Evolutionary conservation across 768 basidiomycete species (phyloP).

Genomic region (Ramaria sp.): DNA sequence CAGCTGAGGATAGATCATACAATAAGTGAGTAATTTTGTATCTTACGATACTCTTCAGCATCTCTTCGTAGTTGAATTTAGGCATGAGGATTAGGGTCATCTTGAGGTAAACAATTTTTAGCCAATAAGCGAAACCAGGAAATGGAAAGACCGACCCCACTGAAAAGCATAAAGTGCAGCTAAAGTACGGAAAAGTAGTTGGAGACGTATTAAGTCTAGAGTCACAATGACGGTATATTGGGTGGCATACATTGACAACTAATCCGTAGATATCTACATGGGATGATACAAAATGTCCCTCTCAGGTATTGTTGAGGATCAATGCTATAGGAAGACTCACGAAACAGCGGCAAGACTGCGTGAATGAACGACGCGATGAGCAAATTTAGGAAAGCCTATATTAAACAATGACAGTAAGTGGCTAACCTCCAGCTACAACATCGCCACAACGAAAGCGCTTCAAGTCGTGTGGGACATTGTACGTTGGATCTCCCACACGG

Average conservation of each 20-base stretch:
- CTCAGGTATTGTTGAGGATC: neutral
- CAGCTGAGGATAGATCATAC: neutral
- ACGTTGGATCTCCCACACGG: slow-evolving; percentile 28
- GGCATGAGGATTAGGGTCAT: slow-evolving; percentile 14
- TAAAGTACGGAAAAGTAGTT: neutral
- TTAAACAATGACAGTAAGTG: neutral
- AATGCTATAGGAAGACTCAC: neutral
- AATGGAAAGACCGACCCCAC: slow-evolving; percentile 14
- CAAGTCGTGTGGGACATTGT: neutral
- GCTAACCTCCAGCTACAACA: slow-evolving; percentile 42
- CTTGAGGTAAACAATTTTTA: neutral
- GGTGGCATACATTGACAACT: slow-evolving; percentile 10
- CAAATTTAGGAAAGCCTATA: neutral
- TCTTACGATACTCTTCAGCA: slow-evolving; percentile 16
- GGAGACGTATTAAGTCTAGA: neutral
- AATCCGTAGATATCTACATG: slow-evolving; percentile 15
- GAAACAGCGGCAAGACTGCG: slow-evolving; percentile 14
- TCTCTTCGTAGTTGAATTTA: slow-evolving; percentile 15
- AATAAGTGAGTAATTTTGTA: slow-evolving; percentile 15
- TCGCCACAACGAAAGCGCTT: slow-evolving; percentile 48
- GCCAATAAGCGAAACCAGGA: neutral
- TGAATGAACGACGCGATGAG: neutral
- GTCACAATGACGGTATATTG: too few relatives aligned
- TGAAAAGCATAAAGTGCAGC: slow-evolving; percentile 16
- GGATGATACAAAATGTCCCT: neutral